phyloP scores from a whole-genome alignment of 1,284 basidiomycete genomes.

The Ceratobasidium sp. region DNA sequence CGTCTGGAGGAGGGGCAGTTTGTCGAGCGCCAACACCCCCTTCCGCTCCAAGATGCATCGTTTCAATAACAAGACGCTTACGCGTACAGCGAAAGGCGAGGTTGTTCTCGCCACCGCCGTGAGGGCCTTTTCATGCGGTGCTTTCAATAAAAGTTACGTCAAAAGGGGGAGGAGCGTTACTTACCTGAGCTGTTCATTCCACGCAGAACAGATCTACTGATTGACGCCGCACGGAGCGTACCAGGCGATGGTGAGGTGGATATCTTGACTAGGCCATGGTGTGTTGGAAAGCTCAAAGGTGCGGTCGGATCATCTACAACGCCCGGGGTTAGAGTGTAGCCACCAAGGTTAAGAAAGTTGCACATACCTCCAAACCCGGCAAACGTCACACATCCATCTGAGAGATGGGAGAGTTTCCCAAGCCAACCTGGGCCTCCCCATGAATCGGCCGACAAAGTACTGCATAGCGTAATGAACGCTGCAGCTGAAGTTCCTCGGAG shows the following conservation, averaged over 20 bases:
- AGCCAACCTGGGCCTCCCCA: constrained; percentile 74
- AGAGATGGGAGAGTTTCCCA: constrained; percentile 79
- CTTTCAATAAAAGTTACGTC: neutral
- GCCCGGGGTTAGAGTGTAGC: neutral
- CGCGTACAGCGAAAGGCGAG: constrained; percentile 93
- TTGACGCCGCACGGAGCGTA: constrained; percentile 75
- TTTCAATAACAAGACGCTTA: constrained; percentile 89
- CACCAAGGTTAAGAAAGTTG: constrained; percentile 41
- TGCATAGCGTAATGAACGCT: constrained; percentile 73
- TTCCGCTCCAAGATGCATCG: constrained; percentile 91
- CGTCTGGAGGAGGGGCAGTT: constrained; percentile 62
- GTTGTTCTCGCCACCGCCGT: constrained; percentile 87
- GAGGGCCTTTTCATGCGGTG: constrained; percentile 48
- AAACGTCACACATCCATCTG: constrained; percentile 79
- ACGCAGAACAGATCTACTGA: constrained; percentile 78
- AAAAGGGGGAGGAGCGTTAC: constrained; percentile 38
- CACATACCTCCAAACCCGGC: constrained; percentile 80
- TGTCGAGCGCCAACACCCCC: constrained; percentile 89
- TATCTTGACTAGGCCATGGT: constrained; percentile 84
- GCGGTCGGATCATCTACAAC: constrained; percentile 71
- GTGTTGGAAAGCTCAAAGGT: constrained; percentile 74
- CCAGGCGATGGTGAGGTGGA: constrained; percentile 76
- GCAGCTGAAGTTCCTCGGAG: constrained; percentile 67
- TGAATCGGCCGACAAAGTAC: constrained; percentile 50
- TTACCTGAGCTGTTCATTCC: constrained; percentile 55